phyloP scores from a whole-genome alignment of 2,329 filamentous ascomycete genomes.

The Stagonosporopsis cucurbitacearum region DNA sequence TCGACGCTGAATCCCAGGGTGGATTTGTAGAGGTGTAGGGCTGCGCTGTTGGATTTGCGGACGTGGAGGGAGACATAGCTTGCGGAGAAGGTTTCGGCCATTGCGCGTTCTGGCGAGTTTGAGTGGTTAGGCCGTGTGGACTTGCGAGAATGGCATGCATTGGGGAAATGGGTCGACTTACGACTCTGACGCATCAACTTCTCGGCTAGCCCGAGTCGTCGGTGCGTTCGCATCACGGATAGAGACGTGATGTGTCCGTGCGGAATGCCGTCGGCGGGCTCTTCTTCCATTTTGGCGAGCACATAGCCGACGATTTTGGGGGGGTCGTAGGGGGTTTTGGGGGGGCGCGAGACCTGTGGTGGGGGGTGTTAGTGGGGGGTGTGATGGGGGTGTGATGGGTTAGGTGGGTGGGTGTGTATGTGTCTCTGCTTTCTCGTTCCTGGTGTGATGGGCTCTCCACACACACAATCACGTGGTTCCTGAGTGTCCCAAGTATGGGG shows the following conservation, averaged over 20 bases:
- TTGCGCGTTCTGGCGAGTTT: conserved; percentile 74
- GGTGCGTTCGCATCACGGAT: conserved; percentile 95
- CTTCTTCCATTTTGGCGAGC: conserved; percentile 99
- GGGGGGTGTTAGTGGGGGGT: too few relatives aligned
- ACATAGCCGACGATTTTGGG: conserved; percentile 99
- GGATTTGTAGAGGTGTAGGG: conserved; percentile 88
- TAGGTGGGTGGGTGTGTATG: too few relatives aligned
- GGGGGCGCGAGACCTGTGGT: conserved; percentile 76
- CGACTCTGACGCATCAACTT: conserved; percentile 92
- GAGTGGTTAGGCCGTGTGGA: neutral
- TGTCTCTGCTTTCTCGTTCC: too few relatives aligned
- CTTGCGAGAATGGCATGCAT: neutral
- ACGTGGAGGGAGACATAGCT: conserved; percentile 96
- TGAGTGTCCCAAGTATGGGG: too few relatives aligned
- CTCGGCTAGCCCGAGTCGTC: conserved; percentile 89
- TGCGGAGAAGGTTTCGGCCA: conserved; percentile 93
- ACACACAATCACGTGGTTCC: too few relatives aligned
- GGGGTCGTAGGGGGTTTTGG: conserved; percentile 81
- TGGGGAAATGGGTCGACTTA: conserved; percentile 58
- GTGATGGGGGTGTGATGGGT: too few relatives aligned
- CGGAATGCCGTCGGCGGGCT: conserved; percentile 85
- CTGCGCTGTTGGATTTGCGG: conserved; percentile 89
- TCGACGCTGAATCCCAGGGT: conserved; percentile 38
- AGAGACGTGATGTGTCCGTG: conserved; percentile 97
- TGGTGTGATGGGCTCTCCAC: too few relatives aligned